Conservation (phyloP, 1,284 basidiomycete genomes). For the Gymnopus androsaceus region DNA sequence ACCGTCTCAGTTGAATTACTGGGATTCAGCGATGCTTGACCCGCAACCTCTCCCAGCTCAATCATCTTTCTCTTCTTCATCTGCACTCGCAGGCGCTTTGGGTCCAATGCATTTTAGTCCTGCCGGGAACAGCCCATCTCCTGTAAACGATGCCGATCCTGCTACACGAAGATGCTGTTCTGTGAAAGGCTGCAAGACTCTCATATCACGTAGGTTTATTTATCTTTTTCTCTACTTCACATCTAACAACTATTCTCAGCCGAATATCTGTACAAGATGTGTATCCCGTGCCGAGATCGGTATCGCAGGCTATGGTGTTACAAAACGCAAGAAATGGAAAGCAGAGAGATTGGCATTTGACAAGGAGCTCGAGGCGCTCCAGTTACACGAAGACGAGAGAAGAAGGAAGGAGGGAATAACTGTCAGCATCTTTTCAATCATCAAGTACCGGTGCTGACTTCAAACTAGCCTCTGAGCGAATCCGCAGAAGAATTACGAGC, state of each 20-base stretch:
- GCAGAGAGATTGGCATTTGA: not conserved
- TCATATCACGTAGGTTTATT: constrained; percentile 30
- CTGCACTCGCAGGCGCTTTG: constrained; percentile 44
- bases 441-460: constrained; percentile 4
- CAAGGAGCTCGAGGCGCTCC: constrained; percentile 22
- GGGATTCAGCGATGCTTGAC: constrained; percentile 27
- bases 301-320: constrained; percentile 51
- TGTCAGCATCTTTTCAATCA: constrained; percentile 25
- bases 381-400: constrained; percentile 41
- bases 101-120: constrained; percentile 22
- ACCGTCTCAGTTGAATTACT: not conserved
- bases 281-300: constrained; percentile 48
- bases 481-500: constrained; percentile 35
- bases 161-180: not conserved
- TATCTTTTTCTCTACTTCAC: not conserved
- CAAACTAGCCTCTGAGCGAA: constrained; percentile 32
- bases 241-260: constrained; percentile 26
- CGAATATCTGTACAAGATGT: constrained; percentile 57
- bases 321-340: constrained; percentile 26
- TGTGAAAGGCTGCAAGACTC: constrained; percentile 44
- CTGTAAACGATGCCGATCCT: too few species aligned
- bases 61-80: constrained; percentile 27
- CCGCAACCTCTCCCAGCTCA: constrained; percentile 32
- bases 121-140: not conserved
- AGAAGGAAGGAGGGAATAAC: constrained; percentile 37